phyloP scores from a whole-genome alignment of 1,284 basidiomycete genomes.

The Ceratobasidium sp. region DNA sequence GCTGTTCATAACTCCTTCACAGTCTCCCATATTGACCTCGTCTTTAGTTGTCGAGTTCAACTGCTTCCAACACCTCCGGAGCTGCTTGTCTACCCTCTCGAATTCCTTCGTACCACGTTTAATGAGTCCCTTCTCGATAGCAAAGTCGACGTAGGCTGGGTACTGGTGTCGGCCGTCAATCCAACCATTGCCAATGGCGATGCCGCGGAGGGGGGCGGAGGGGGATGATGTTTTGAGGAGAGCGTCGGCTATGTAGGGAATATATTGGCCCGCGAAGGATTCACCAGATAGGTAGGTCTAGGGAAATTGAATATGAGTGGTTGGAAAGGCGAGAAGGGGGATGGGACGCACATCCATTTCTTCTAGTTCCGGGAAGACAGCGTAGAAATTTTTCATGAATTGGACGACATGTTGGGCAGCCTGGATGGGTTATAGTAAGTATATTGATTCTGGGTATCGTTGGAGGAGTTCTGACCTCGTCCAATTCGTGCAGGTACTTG shows the following conservation, averaged over 20 bases:
- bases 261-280: slow-evolving; percentile 98
- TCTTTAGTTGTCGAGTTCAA: slow-evolving; percentile 62
- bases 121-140: slow-evolving; percentile 83
- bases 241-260: slow-evolving; percentile 93
- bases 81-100: slow-evolving; percentile 71
- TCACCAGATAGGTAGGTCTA: slow-evolving; percentile 95
- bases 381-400: slow-evolving; percentile 90
- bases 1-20: slow-evolving; percentile 74
- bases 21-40: slow-evolving; percentile 71
- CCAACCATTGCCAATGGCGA: slow-evolving; percentile 98
- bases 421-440: slow-evolving; percentile 60
- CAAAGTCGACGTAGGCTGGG: slow-evolving; percentile 90
- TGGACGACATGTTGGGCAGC: slow-evolving; percentile 84
- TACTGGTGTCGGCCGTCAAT: slow-evolving; percentile 93
- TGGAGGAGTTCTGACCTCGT: slow-evolving; percentile 66
- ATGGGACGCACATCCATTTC: slow-evolving; percentile 79
- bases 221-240: slow-evolving; percentile 76
- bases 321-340: slow-evolving; percentile 2
- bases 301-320: slow-evolving; percentile 37
- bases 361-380: slow-evolving; percentile 90
- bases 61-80: slow-evolving; percentile 73
- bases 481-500: slow-evolving; percentile 83
- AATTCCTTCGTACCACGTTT: slow-evolving; percentile 79
- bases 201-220: slow-evolving; percentile 74
- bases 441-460: slow-evolving; percentile 30